Evolutionary conservation across 306 rosid species (phyloP).

Genomic region (Mimosa bimucronata): DNA sequence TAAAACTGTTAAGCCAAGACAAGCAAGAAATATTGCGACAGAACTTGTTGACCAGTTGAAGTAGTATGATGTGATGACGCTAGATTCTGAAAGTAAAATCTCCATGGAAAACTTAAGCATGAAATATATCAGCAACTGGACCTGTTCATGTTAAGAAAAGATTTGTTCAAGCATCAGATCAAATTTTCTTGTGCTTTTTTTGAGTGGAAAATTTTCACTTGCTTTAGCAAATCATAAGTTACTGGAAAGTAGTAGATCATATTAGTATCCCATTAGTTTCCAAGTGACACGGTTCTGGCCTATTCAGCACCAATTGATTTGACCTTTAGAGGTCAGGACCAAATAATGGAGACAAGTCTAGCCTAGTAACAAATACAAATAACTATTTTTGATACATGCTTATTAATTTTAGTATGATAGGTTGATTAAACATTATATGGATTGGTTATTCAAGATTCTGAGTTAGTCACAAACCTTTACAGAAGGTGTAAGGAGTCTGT

Average conservation of each 20-base stretch:
- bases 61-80: constrained; percentile 89
- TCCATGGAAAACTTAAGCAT: constrained; percentile 97
- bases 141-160: constrained; percentile 52
- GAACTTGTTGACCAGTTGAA: constrained; percentile 84
- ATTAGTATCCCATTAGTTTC: not conserved
- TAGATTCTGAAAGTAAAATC: constrained; percentile 89
- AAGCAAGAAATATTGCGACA: constrained; percentile 86
- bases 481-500: constrained; percentile 94
- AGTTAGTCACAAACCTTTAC: constrained; percentile 69
- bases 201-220: no score
- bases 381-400: not conserved
- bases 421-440: not conserved
- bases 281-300: not conserved
- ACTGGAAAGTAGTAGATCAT: not conserved
- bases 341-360: no score
- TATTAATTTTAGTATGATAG: not conserved
- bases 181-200: not conserved
- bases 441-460: constrained; percentile 9
- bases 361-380: not conserved
- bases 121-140: constrained; percentile 92
- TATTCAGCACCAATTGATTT: not conserved
- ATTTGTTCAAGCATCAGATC: constrained; percentile 35
- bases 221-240: constrained; percentile 5
- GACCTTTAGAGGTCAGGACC: no score
- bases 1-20: constrained; percentile 91